phyloP scores from a whole-genome alignment of 2,329 filamentous ascomycete genomes.

The Aspergillus versicolor region DNA sequence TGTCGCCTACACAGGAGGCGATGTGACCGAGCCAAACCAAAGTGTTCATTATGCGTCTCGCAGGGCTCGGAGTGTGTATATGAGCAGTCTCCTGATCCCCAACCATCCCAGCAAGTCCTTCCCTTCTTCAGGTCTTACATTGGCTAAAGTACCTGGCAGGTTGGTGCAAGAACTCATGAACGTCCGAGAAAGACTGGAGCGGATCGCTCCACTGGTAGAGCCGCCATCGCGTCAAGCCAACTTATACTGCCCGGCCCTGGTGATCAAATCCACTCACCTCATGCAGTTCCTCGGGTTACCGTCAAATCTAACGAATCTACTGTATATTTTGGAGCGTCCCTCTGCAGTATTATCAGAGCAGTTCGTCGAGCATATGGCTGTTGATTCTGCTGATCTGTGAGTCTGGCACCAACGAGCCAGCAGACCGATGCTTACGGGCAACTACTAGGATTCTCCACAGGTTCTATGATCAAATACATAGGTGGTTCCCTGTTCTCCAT shows the following conservation, averaged over 20 bases:
- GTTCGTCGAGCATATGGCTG: too few relatives aligned
- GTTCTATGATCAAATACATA: neutral
- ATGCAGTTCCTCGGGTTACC: neutral
- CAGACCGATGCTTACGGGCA: neutral
- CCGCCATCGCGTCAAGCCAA: neutral
- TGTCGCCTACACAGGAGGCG: constrained; percentile 1
- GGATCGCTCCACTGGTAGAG: neutral
- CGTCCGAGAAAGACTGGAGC: neutral
- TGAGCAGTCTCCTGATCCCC: neutral
- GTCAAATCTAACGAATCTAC: neutral
- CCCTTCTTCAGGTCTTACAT: too few relatives aligned
- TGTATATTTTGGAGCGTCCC: neutral
- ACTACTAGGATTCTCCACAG: neutral
- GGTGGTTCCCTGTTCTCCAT: constrained; percentile 2
- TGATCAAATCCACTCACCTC: neutral
- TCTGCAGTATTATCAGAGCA: too few relatives aligned
- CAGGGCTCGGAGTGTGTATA: neutral
- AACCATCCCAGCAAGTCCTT: neutral
- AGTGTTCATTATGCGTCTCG: neutral
- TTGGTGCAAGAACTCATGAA: constrained; percentile 1
- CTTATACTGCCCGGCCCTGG: neutral
- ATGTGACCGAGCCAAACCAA: neutral
- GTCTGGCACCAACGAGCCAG: neutral
- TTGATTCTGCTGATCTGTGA: neutral
- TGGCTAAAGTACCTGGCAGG: neutral